Base-by-base conservation (phyloP, 371 early-diverging fungal species). In the Rhizopus sp. region DNA sequence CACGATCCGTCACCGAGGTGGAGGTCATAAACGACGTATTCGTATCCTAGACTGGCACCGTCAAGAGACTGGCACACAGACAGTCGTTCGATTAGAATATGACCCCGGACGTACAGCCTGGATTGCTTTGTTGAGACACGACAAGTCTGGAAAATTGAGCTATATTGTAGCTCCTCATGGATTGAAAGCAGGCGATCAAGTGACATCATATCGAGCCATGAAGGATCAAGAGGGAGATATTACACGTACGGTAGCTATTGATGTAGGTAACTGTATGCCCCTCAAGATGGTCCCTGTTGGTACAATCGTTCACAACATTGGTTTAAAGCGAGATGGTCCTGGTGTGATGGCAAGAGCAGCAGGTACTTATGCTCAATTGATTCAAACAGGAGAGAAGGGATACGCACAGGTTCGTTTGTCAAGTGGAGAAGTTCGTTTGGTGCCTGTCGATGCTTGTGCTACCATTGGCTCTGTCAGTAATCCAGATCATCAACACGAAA, bases 21-120 rank as follows among this genome's bases (percentile, higher is more conserved):
- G 97, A 45, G 98, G 97, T 37, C 93, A 92, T 70, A 94, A 93
- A 66, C 85, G 90, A 40, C 88, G 94, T 57, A 86, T 95, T 70
- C 85, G 97, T 57, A 66, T 89, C 16, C 78, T 98, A 6, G 98
- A 98, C 60, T 96, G 93, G 81, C 68, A 82, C 57, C 93, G 98
- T 55, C 67, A 60, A 32, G 83, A 84, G 49, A 66, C 87, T 0
- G 96, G 95, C 1, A 71, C 82, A 5, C 94, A 94, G 59, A 81
- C 85, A 42, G 96, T 98, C 3, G 78, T 92, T 56, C 86, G 98
- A 15, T 72, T 96, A 16, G 98, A 98, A 71, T 93, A 94, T 66
- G 98, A 98, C 70, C 98, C 98, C 23, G 93, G 94, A 68, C 81
- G 98, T 46, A 88, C 89, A 35, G 96, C 91, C n/a, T 92, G 93